phyloP scores from a whole-genome alignment of 805 yeast species.

The Starmerella powellii region DNA sequence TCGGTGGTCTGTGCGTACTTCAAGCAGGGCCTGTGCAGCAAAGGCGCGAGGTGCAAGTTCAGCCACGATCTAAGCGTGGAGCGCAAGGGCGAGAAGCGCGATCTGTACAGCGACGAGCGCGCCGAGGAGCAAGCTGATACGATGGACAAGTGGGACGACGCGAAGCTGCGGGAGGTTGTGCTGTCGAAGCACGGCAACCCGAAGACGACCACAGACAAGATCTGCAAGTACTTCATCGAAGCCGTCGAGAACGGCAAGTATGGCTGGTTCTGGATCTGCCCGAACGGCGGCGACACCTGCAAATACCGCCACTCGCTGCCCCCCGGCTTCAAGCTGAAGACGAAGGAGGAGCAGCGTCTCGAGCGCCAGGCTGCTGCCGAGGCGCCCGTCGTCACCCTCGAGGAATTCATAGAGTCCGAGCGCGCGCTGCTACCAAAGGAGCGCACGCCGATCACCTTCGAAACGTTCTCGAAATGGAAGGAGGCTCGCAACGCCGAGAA shows the following conservation, averaged over 20 bases:
- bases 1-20: constrained; percentile 81
- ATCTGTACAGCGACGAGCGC: constrained; percentile 83
- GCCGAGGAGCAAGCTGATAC: constrained; percentile 60
- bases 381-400: constrained; percentile 84
- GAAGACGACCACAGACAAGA: constrained; percentile 84
- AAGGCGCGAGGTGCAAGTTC: constrained; percentile 64
- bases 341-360: constrained; percentile 85
- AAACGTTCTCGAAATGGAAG: constrained; percentile 76
- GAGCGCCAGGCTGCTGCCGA: constrained; percentile 75
- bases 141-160: constrained; percentile 97
- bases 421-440: constrained; percentile 68
- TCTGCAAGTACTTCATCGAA: constrained; percentile 86
- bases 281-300: constrained; percentile 85
- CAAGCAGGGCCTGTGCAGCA: constrained; percentile 72
- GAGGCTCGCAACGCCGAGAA: constrained; percentile 49
- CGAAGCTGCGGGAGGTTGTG: constrained; percentile 75
- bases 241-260: constrained; percentile 96
- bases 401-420: constrained; percentile 91
- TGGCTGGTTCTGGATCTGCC: constrained; percentile 99
- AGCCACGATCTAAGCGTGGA: constrained; percentile 80
- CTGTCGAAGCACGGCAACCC: constrained; percentile 89
- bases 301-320: constrained; percentile 93
- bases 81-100: constrained; percentile 79
- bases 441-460: constrained; percentile 72
- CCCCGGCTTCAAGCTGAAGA: constrained; percentile 90